These are phyloP conservation scores for Blastocystis sp. DNA, from an alignment of 352 stramenopile genomes.

Conservation along the genomic window DNA sequence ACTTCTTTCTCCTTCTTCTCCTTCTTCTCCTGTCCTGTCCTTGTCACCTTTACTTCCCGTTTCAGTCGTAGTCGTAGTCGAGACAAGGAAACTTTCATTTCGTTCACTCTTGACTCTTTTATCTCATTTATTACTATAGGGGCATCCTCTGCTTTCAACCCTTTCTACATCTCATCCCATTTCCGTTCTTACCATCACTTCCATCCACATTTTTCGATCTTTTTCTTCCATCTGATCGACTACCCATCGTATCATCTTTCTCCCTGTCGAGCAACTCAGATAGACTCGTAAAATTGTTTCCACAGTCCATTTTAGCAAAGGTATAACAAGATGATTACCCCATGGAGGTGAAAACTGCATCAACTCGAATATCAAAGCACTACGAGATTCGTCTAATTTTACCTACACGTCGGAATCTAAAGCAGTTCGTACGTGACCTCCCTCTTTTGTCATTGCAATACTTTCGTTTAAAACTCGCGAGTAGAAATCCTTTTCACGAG, in stretches of 20 bases:
- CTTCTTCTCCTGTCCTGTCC: background rate
- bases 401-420: background rate
- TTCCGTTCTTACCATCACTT: background rate
- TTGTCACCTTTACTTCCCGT: background rate
- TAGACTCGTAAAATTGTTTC: slow-evolving; percentile 7
- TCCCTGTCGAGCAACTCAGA: slow-evolving; percentile 31
- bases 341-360: background rate
- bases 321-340: background rate
- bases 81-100: slow-evolving; percentile 9
- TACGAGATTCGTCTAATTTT: background rate
- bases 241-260: background rate
- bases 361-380: background rate
- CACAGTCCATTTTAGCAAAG: background rate
- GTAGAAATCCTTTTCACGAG: background rate
- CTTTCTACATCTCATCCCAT: background rate
- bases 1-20: background rate
- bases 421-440: background rate
- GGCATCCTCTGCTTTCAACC: slow-evolving; percentile 28
- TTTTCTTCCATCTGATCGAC: background rate
- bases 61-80: background rate
- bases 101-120: slow-evolving; percentile 13
- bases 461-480: background rate
- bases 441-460: slow-evolving; percentile 7
- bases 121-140: slow-evolving; percentile 26
- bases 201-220: slow-evolving; percentile 14